Base-by-base conservation (phyloP, 2,329 filamentous ascomycete species). In the Biscogniauxia mediterranea region DNA sequence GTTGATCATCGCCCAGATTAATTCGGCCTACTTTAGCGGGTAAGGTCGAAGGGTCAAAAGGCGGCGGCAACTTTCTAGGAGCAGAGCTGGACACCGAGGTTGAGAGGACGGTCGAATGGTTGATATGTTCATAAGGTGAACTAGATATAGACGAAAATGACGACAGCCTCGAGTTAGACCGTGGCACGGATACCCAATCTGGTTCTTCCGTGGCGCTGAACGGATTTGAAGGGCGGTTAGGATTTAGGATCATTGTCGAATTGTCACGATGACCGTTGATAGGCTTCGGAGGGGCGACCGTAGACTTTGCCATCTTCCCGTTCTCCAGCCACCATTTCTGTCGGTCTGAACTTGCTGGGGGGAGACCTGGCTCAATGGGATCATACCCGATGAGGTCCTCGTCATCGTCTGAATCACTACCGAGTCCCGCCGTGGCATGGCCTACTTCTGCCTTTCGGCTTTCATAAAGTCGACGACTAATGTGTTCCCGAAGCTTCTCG, bases 311-410 rank as follows among this genome's bases (percentile, higher is more conserved):
- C 57, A 91, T 89, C 66, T 90, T 85, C 57, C 88, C 87, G 69
- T 88, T 86, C 58, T 89, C 83, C 25, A 89, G 77, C 87, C 87
- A 90, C 87, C 87, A 90, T 73, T 88, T 88, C 64, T 87, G 83
- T n/a, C 81, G 81, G 69, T 89, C 86, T 17, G 87, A 89, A 71
- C 86, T 89, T 13, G 87, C 86, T 28, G 86, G 83, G 3, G 87
- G 87, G 13, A 90, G 81, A 1, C 91, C 92, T 6, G 92, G 90
- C 71, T 94, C 90, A 63, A 96, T 89, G 17, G 91, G 86, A 62
- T 95, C 89, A 73, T 95, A 93, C 1, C 89, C 90, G 52, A 92
- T 86, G 17, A 92, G 77, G 66, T 96, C 92, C 72, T 95, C 92
- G 64, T 96, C 91, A 56, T 86, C 83, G n/a, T 92, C 86, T 3